Evolutionary conservation across 208 protist genomes (phyloP).

Genomic region (Porcisia hertigi): DNA sequence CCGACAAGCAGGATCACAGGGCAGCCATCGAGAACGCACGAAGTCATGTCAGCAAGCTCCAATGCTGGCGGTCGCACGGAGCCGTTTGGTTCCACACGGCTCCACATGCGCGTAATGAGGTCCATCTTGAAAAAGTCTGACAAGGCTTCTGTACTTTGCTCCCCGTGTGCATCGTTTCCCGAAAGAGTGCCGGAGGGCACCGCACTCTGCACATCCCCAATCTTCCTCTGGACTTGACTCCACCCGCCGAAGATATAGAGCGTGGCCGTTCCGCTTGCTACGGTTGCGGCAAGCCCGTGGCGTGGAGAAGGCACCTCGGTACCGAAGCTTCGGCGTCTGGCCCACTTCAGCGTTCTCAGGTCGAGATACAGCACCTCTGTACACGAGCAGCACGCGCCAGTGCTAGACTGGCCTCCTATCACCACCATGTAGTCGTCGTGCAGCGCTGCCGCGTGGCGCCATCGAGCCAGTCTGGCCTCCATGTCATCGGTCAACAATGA

Average conservation of each 20-base stretch:
- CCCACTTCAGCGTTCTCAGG: slow-evolving; percentile 41
- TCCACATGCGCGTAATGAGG: slow-evolving; percentile 61
- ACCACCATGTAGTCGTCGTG: slow-evolving; percentile 67
- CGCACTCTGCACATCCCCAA: not conserved
- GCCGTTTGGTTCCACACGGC: slow-evolving; percentile 50
- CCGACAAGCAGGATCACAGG: slow-evolving; percentile 60
- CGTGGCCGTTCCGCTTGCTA: slow-evolving; percentile 14
- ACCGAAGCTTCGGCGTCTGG: slow-evolving; percentile 35
- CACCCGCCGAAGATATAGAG: slow-evolving; percentile 57
- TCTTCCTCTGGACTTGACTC: not conserved
- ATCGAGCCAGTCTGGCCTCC: slow-evolving; percentile 30
- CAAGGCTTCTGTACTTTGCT: slow-evolving; percentile 11
- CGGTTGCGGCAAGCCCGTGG: slow-evolving; percentile 54
- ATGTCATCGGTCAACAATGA: not conserved
- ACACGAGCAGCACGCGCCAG: slow-evolving; percentile 29
- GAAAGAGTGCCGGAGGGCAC: not conserved
- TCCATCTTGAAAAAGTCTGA: slow-evolving; percentile 70
- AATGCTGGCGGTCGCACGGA: slow-evolving; percentile 50
- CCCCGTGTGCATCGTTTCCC: not conserved
- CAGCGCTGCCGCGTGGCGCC: slow-evolving; percentile 59
- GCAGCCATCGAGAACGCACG: slow-evolving; percentile 35
- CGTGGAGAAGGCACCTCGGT: slow-evolving; percentile 45
- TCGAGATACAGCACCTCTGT: slow-evolving; percentile 54
- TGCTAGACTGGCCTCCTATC: slow-evolving; percentile 45
- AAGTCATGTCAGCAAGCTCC: slow-evolving; percentile 57